These are phyloP conservation scores for Aphanomyces astaci DNA, from an alignment of 352 stramenopile species.

Conservation along the genomic window DNA sequence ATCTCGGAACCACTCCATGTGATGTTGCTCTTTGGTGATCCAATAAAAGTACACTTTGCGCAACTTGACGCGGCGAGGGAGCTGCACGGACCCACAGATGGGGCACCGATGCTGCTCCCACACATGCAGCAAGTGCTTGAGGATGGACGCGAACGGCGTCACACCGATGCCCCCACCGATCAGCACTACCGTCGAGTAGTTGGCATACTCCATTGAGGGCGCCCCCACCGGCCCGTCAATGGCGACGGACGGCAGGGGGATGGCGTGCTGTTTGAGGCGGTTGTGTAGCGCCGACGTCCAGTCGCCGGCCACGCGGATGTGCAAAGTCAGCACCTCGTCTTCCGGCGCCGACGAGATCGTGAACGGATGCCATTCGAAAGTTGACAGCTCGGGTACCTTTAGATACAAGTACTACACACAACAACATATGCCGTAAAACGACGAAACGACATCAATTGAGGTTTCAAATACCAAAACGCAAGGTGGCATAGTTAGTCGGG, in stretches of 20 bases:
- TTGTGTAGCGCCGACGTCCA: conserved; percentile 34
- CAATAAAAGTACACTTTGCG: conserved; percentile 84
- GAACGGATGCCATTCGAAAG: conserved; percentile 74
- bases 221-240: conserved; percentile 35
- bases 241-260: conserved; percentile 22
- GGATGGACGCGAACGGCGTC: conserved; percentile 38
- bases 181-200: conserved; percentile 32
- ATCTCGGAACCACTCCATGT: conserved; percentile 70
- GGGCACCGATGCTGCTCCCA: conserved; percentile 46
- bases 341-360: conserved; percentile 46
- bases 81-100: conserved; percentile 42
- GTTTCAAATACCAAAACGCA: no score
- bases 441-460: no score
- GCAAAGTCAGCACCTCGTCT: conserved; percentile 33
- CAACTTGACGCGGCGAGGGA: conserved; percentile 57
- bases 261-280: conserved; percentile 6
- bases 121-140: conserved; percentile 36
- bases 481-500: no score
- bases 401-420: conserved; percentile 51
- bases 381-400: conserved; percentile 44
- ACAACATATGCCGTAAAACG: no score
- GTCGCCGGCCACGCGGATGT: conserved; percentile 37
- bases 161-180: conserved; percentile 36
- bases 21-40: conserved; percentile 65
- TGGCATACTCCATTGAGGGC: conserved; percentile 23